Conservation (phyloP, 176 grass and related monocot species). For the Bonia amplexicaulis region DNA sequence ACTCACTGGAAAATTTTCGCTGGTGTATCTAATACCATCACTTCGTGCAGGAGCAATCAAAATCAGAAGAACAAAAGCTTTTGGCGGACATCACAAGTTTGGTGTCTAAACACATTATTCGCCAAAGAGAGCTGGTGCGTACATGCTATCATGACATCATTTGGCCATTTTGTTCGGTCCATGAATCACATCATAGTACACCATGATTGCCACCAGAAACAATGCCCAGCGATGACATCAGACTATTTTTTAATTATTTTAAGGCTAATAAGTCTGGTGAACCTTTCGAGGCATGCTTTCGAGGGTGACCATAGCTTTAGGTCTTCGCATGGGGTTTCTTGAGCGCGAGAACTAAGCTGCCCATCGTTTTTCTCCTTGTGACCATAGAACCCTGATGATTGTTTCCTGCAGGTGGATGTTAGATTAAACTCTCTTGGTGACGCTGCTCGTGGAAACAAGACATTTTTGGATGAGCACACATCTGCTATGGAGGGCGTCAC, state of each 20-base stretch:
- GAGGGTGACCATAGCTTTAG: background rate
- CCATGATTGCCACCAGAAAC: background rate
- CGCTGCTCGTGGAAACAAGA: constrained; percentile 59
- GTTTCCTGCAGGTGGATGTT: constrained; percentile 63
- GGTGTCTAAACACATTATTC: constrained; percentile 69
- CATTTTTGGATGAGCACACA: constrained; percentile 68
- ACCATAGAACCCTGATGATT: background rate
- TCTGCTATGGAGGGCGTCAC: constrained; percentile 56
- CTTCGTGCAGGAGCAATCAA: constrained; percentile 74
- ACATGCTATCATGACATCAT: background rate
- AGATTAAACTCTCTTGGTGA: constrained; percentile 62
- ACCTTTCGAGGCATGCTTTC: background rate
- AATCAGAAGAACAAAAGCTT: constrained; percentile 76
- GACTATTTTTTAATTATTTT: background rate
- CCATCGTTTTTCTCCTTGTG: background rate
- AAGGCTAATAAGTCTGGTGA: no score
- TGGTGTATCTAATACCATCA: constrained; percentile 9
- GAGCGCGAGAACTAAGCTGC: background rate
- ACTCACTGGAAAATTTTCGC: background rate
- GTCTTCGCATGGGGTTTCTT: background rate
- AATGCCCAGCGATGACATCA: background rate
- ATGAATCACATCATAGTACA: background rate
- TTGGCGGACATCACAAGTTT: constrained; percentile 70
- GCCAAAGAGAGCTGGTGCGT: constrained; percentile 85
- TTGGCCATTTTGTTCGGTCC: background rate